These are phyloP conservation scores for Kwoniella shivajii DNA, from an alignment of 1,284 basidiomycete genomes.

Conservation along the genomic window DNA sequence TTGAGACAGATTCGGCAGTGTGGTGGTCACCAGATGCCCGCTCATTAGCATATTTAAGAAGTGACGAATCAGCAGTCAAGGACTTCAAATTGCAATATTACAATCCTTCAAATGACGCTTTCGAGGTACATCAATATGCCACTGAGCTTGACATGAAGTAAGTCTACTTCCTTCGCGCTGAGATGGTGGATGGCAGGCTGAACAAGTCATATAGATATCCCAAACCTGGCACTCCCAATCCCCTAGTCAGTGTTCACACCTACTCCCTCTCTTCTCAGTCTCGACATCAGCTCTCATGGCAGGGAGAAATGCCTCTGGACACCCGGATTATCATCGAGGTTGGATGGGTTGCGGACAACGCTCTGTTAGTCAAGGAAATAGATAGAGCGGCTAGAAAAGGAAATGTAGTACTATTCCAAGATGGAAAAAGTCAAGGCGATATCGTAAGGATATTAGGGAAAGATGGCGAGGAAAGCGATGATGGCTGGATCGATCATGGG, in stretches of 20 bases:
- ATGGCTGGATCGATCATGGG: constrained; percentile 83
- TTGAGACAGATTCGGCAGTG: constrained; percentile 69
- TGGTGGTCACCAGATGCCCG: constrained; percentile 89
- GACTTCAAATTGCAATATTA: constrained; percentile 87
- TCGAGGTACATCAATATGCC: constrained; percentile 77
- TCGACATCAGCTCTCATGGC: constrained; percentile 64
- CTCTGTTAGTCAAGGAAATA: constrained; percentile 82
- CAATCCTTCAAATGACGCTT: constrained; percentile 72
- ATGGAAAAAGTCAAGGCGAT: constrained; percentile 32
- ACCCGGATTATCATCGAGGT: constrained; percentile 80
- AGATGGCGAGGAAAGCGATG: constrained; percentile 79
- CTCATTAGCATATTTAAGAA: constrained; percentile 78
- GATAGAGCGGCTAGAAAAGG: constrained; percentile 79
- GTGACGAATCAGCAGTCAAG: constrained; percentile 85
- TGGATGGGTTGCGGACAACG: constrained; percentile 76
- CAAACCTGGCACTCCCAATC: constrained; percentile 85
- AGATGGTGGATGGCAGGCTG: too few relatives aligned
- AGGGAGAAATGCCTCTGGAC: constrained; percentile 61
- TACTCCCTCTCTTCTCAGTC: constrained; percentile 60
- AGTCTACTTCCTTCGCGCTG: constrained; percentile 9
- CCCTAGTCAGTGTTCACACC: constrained; percentile 78
- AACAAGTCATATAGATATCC: constrained; percentile 52
- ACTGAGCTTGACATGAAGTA: constrained; percentile 75
- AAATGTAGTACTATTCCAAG: constrained; percentile 73
- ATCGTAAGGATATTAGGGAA: constrained; percentile 75